Conservation (phyloP, 2,329 filamentous ascomycete genomes). For the Clonostachys sp. region DNA sequence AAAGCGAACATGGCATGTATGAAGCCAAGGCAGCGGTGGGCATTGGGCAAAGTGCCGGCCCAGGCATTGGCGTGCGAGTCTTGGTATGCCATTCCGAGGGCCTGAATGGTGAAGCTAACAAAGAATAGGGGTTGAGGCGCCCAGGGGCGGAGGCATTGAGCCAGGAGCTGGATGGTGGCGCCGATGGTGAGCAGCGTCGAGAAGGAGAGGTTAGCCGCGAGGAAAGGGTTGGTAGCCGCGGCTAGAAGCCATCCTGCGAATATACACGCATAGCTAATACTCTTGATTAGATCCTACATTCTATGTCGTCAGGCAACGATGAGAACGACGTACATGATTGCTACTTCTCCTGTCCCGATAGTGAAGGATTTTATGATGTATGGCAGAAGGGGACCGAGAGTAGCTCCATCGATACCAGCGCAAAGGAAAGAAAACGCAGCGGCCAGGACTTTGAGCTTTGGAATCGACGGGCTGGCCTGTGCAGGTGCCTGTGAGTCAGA, state of each 20-base stretch:
- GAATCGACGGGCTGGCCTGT: neutral
- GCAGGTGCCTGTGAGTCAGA: neutral
- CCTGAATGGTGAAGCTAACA: conserved; percentile 3
- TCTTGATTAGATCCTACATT: neutral
- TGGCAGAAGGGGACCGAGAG: conserved; percentile 4
- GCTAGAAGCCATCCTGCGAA: conserved; percentile 7
- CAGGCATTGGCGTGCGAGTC: conserved; percentile 5
- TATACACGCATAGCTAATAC: conserved; percentile 3
- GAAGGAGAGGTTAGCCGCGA: conserved; percentile 3
- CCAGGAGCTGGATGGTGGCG: conserved; percentile 4
- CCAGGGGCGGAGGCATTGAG: conserved; percentile 5
- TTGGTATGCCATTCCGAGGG: conserved; percentile 4
- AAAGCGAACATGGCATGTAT: conserved; percentile 6
- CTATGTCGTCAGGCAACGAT: neutral
- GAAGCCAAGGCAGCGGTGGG: conserved; percentile 5
- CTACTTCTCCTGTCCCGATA: conserved; percentile 5
- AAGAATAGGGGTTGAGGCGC: conserved; percentile 4
- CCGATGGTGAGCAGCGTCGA: conserved; percentile 3
- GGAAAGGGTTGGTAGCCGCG: conserved; percentile 4
- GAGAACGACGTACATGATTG: conserved; percentile 2
- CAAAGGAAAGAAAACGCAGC: conserved; percentile 4
- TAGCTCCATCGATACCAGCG: conserved; percentile 4
- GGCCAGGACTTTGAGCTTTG: conserved; percentile 2
- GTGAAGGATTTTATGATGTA: conserved; percentile 4
- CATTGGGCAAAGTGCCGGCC: neutral